Base-by-base conservation (phyloP, 2,329 filamentous ascomycete genomes). In the Epichloe uncinata region DNA sequence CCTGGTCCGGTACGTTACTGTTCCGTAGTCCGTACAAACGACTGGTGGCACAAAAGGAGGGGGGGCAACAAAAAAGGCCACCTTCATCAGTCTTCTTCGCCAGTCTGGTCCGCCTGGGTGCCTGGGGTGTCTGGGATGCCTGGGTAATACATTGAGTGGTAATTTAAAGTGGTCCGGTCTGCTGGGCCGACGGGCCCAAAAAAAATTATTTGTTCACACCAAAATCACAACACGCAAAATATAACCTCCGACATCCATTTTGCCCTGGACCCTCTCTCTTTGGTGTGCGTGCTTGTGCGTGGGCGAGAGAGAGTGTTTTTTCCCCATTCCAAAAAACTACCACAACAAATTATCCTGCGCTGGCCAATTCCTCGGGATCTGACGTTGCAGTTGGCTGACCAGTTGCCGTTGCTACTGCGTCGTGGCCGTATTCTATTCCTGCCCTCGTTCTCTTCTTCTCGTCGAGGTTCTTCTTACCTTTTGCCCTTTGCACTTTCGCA, bases 181-280 rank as follows among this genome's bases (percentile, higher is more conserved):
- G 22, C 42, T 38, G 18, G 41, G 40, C 41, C 20, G 18, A 22
- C 16, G 16, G 42, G 42, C 20, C 13, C 34, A 44, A 50, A 42
- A 44, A 36, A 20, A 22, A 2, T 44, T 35, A 26, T 40, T 47
- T 26, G 15, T n/a, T 43, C 49, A 34, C 49, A 50, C 45, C 34
- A 43, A 42, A 47, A 47, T 41, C 37, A 11, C 37, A 47, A 16
- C 45, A 45, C 46, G 43, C 37, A 51, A 50, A 51, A 51, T 49
- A 51, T 51, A 51, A 51, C 41, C 50, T 48, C 50, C 50, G 45
- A 36, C 45, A 42, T 11, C 44, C 49, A 46, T 38, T 47, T 50
- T 41, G 49, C 49, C 49, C 49, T 45, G 43, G 33, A 26, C 42
- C 41, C 33, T 38, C 30, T 5, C 42, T 47, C 8, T 48, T 42